Conservation (phyloP, 2,329 filamentous ascomycete genomes). For the Ascochyta viciae-villosae region DNA sequence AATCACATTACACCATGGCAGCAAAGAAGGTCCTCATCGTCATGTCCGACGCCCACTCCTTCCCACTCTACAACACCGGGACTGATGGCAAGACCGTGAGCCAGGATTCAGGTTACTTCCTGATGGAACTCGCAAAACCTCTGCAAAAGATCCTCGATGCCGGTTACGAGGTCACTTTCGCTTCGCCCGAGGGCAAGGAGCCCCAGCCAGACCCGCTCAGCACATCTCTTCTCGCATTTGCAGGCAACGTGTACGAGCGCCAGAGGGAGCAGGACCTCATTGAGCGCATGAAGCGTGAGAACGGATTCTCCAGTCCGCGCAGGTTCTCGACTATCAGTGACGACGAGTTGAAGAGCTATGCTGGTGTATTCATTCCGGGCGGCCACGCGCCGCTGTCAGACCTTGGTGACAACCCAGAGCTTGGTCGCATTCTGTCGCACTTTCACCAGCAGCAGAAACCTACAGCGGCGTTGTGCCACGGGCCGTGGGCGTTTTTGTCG, state of each 20-base stretch:
- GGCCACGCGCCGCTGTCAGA: slow-evolving; percentile 55
- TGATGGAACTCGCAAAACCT: slow-evolving; percentile 45
- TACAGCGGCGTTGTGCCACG: slow-evolving; percentile 57
- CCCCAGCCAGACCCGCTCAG: slow-evolving; percentile 54
- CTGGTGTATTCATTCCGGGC: slow-evolving; percentile 55
- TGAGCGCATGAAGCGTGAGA: slow-evolving; percentile 55
- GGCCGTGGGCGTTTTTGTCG: slow-evolving; percentile 55
- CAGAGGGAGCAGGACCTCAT: slow-evolving; percentile 51
- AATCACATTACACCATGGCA: slow-evolving; percentile 19
- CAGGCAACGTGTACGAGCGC: slow-evolving; percentile 56
- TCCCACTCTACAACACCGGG: slow-evolving; percentile 37
- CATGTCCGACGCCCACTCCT: slow-evolving; percentile 53
- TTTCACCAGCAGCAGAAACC: slow-evolving; percentile 54
- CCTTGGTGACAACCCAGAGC: slow-evolving; percentile 51
- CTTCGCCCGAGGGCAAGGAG: slow-evolving; percentile 53
- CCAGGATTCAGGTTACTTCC: slow-evolving; percentile 41
- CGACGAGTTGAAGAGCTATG: slow-evolving; percentile 49
- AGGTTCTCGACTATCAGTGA: slow-evolving; percentile 51
- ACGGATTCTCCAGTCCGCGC: slow-evolving; percentile 51
- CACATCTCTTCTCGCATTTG: slow-evolving; percentile 52
- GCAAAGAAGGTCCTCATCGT: slow-evolving; percentile 55
- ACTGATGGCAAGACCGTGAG: slow-evolving; percentile 33
- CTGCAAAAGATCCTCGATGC: slow-evolving; percentile 37
- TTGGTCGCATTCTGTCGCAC: slow-evolving; percentile 52
- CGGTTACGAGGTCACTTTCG: slow-evolving; percentile 54